Conservation (phyloP, 768 basidiomycete genomes). For the Solioccasus polychromus region DNA sequence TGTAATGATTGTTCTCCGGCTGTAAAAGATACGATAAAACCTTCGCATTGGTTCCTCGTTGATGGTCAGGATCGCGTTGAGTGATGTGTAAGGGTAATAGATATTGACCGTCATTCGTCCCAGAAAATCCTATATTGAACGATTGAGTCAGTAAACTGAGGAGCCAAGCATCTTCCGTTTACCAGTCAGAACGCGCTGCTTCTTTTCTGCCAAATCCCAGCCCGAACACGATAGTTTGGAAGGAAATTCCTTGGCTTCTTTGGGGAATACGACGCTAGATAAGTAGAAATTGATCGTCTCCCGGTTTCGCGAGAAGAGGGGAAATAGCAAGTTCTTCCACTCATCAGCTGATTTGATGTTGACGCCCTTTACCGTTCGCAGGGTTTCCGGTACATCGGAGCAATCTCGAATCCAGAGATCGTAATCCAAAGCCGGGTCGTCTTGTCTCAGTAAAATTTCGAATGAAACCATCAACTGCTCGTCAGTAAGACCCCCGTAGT, state of each 20-base stretch:
- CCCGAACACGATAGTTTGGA: conserved; percentile 33
- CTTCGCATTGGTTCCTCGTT: conserved; percentile 45
- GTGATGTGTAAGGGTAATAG: conserved; percentile 34
- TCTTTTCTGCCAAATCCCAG: conserved; percentile 37
- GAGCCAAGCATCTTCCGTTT: background rate
- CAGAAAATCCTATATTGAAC: conserved; percentile 33
- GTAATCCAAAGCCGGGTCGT: conserved; percentile 33
- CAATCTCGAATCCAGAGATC: conserved; percentile 27
- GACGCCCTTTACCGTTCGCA: conserved; percentile 17
- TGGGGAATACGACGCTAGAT: conserved; percentile 37
- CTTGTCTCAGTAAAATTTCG: conserved; percentile 26
- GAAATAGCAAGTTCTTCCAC: conserved; percentile 22
- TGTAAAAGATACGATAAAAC: conserved; percentile 30
- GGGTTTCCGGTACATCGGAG: conserved; percentile 15
- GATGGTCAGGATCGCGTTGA: conserved; percentile 28
- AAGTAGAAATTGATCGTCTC: conserved; percentile 37
- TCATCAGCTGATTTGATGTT: conserved; percentile 31
- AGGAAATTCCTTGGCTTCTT: conserved; percentile 35
- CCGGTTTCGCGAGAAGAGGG: conserved; percentile 26
- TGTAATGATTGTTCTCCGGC: conserved; percentile 20
- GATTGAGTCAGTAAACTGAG: background rate
- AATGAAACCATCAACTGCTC: conserved; percentile 30
- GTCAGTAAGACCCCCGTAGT: conserved; percentile 33
- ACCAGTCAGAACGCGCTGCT: conserved; percentile 13
- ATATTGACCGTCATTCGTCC: conserved; percentile 41